phyloP scores from a whole-genome alignment of 768 basidiomycete genomes.

The Lanmaoa rubissima region DNA sequence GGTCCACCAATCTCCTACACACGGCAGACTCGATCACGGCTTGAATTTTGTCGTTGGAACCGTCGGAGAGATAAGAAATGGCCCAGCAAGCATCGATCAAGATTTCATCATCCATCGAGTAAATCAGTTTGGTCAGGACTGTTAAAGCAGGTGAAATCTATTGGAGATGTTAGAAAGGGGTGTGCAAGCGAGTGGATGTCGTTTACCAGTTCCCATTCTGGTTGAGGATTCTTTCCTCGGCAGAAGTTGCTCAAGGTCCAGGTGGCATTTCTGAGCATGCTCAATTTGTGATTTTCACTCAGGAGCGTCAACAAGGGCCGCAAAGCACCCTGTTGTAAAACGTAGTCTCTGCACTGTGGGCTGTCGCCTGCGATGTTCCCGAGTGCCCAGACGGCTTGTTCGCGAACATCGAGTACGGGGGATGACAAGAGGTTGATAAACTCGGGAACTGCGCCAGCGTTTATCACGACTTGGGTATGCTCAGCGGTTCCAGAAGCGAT shows the following conservation, averaged over 20 bases:
- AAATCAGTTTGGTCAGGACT: constrained; percentile 97
- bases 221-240: constrained; percentile 95
- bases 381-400: constrained; percentile 99
- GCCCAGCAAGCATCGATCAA: constrained; percentile 99
- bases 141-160: constrained; percentile 96
- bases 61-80: constrained; percentile 98
- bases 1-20: constrained; percentile 93
- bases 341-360: constrained; percentile 95
- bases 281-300: constrained; percentile 97
- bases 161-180: constrained; percentile 14
- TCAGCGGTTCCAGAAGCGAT: constrained; percentile 98
- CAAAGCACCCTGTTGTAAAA: constrained; percentile 89
- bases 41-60: constrained; percentile 99
- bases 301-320: constrained; percentile 85
- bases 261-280: constrained; percentile 97
- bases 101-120: constrained; percentile 98
- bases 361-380: constrained; percentile 99
- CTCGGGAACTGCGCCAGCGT: constrained; percentile 90
- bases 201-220: constrained; percentile 93
- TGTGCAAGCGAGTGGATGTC: constrained; percentile 3
- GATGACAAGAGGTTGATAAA: constrained; percentile 97
- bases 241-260: constrained; percentile 99
- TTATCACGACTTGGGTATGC: constrained; percentile 97
- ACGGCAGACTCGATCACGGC: constrained; percentile 99
- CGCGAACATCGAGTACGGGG: constrained; percentile 92